phyloP scores from a whole-genome alignment of 768 basidiomycete genomes.

The Tylopilus vinaceipallidus region DNA sequence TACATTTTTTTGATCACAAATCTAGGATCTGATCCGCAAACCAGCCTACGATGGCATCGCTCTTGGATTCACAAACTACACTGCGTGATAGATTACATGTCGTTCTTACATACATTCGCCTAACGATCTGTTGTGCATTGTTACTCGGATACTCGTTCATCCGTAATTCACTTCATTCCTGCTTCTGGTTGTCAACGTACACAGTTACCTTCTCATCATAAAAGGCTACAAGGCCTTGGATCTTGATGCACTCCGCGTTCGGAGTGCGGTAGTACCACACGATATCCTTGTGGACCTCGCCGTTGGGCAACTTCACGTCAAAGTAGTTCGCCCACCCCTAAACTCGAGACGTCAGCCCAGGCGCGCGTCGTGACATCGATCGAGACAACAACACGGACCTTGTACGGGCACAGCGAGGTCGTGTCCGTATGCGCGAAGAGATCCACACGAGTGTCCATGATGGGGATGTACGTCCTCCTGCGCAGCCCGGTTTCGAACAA shows the following conservation, averaged over 20 bases:
- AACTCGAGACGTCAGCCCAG: background rate
- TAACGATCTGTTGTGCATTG: conserved; percentile 6
- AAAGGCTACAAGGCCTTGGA: conserved; percentile 55
- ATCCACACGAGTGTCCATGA: conserved; percentile 51
- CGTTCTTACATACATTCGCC: too few species aligned
- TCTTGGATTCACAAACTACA: conserved; percentile 4
- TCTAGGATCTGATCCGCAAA: conserved; percentile 16
- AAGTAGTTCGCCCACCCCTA: conserved; percentile 64
- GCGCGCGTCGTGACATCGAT: background rate
- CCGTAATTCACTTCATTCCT: conserved; percentile 32
- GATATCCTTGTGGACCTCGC: conserved; percentile 44
- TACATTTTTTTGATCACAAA: background rate
- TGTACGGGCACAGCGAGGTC: conserved; percentile 59
- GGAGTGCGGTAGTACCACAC: conserved; percentile 67
- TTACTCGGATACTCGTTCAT: background rate
- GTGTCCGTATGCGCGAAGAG: conserved; percentile 47
- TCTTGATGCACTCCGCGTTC: conserved; percentile 45
- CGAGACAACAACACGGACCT: conserved; percentile 39
- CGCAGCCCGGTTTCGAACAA: conserved; percentile 58
- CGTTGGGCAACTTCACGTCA: conserved; percentile 44
- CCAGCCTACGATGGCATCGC: conserved; percentile 15
- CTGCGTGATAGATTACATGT: background rate
- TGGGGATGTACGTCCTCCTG: conserved; percentile 60
- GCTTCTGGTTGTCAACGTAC: conserved; percentile 58
- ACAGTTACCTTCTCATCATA: conserved; percentile 70